Evolutionary conservation across 176 grass and related monocot species (phyloP).

Genomic region (Carex cristatella): DNA sequence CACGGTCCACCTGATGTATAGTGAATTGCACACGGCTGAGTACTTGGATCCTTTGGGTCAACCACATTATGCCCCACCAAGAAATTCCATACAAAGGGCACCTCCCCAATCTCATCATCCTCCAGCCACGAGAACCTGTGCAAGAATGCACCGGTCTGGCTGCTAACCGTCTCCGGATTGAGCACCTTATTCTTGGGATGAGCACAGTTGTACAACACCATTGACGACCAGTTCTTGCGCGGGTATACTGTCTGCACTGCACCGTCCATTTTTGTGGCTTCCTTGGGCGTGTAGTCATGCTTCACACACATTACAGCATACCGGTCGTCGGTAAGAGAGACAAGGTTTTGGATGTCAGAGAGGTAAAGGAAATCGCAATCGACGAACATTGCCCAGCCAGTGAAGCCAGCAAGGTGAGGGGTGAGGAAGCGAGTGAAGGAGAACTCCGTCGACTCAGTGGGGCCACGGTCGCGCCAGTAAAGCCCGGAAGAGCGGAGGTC

Average conservation of each 20-base stretch:
- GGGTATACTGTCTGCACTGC: conserved; percentile 72
- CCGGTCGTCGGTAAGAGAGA: conserved; percentile 11
- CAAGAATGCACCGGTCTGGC: conserved; percentile 49
- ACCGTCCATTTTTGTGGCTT: conserved; percentile 92
- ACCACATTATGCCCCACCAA: conserved; percentile 80
- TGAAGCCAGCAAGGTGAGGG: conserved; percentile 48
- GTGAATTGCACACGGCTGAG: conserved; percentile 52
- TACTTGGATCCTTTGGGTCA: conserved; percentile 41
- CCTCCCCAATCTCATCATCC: conserved; percentile 71
- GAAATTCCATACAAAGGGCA: conserved; percentile 85
- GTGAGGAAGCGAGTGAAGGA: conserved; percentile 96
- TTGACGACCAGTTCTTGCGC: conserved; percentile 97
- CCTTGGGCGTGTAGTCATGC: conserved; percentile 64
- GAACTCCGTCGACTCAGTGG: conserved; percentile 87
- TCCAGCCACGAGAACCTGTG: conserved; percentile 89
- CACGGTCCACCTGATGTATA: conserved; percentile 82
- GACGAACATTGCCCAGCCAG: conserved; percentile 84
- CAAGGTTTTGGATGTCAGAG: conserved; percentile 50
- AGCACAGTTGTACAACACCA: conserved; percentile 82
- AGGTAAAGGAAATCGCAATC: conserved; percentile 96
- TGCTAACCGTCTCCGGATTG: conserved; percentile 70
- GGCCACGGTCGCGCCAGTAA: conserved; percentile 55
- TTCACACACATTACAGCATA: conserved; percentile 66
- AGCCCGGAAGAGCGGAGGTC: conserved; percentile 56
- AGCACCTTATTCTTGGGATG: conserved; percentile 84